Evolutionary conservation across 306 rosid species (phyloP).

Genomic region (Prunus davidiana): DNA sequence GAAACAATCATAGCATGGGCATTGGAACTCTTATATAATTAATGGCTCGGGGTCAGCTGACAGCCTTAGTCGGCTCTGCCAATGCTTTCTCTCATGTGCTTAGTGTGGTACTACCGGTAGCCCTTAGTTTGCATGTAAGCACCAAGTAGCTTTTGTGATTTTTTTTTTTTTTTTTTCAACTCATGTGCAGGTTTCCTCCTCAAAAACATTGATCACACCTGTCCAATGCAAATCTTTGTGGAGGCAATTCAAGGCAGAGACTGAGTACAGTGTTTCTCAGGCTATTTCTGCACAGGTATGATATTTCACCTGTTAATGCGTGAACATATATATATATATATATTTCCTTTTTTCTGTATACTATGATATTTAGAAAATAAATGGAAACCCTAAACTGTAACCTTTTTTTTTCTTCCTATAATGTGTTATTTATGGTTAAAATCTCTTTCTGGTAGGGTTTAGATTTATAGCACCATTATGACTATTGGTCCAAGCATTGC

Average conservation of each 20-base stretch:
- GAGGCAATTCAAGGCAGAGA: constrained; percentile 94
- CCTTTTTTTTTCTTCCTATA: not conserved
- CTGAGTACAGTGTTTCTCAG: constrained; percentile 91
- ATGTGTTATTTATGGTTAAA: not conserved
- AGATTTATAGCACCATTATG: not conserved
- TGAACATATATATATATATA: not conserved
- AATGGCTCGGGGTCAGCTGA: too few relatives aligned
- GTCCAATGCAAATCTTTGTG: constrained; percentile 96
- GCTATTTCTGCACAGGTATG: constrained; percentile 96
- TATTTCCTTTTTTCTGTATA: not conserved
- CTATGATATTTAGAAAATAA: constrained; percentile 12
- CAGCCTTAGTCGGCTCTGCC: not conserved
- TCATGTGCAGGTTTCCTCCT: constrained; percentile 56
- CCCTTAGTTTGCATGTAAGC: constrained; percentile 8
- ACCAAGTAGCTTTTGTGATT: constrained; percentile 11
- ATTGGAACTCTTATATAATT: too few relatives aligned
- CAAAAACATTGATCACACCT: constrained; percentile 83
- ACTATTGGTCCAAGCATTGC: not conserved
- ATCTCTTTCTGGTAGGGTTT: not conserved
- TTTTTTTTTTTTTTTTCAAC: constrained; percentile 1
- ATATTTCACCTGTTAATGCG: constrained; percentile 15
- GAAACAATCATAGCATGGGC: too few relatives aligned
- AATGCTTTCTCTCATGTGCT: constrained; percentile 1
- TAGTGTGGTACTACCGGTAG: constrained; percentile 8
- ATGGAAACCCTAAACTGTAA: not conserved